Evolutionary conservation across 108 stramenopile species (phyloP), one percentile per base, ranked within the genome.

Genomic region (Nitzschia inconspicua): DNA sequence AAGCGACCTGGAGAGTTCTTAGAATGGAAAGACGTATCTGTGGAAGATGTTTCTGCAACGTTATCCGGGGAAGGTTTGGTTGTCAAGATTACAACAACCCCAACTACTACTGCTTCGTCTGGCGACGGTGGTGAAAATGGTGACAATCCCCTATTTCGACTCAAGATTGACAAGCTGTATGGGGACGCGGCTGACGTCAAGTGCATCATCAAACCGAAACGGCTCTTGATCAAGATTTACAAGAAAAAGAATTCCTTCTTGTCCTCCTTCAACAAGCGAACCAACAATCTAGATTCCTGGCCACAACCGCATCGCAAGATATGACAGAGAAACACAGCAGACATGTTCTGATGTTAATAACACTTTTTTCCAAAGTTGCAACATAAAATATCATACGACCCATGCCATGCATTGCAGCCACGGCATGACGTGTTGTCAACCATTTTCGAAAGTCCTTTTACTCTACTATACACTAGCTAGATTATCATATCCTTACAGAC

Each of bases 161-260:
- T 89, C 25, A 66, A 77, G 27, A 65, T 89, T 53, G 48, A 68
- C 2, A 71, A 60, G 44, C 66, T 89, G 61, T 89, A 80, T 62
- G 85, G 79, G 2, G 47, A 70, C 4, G 85, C 72, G 3, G 68
- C 73, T 26, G 69, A 70, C 13, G 88, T 84, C 9, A 74, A 73
- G 44, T 37, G 51, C 6, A 57, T 84, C 35, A 47, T 68, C n/a
- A 86, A 86, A 36, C 58, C 73, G 8, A 77, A 80, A 8, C 77
- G 80, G 36, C 40, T 89, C 14, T 34, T 86, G n/a, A 50, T 89
- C 40, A 77, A 76, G 50, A 54, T 89, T 8, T 58, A 71, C 51
- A 89, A 89, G 44, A 80, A 74, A 31, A 63, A 63, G 20, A 43
- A 32, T 18, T 25, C 44, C 7, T 35, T 71, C 30, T 47, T 59